A percentile compares a stretch with the other conserved stretches of the same genome.
Conservation (phyloP, 1,139 yeast species). For the Pichia sp. region DNA sequence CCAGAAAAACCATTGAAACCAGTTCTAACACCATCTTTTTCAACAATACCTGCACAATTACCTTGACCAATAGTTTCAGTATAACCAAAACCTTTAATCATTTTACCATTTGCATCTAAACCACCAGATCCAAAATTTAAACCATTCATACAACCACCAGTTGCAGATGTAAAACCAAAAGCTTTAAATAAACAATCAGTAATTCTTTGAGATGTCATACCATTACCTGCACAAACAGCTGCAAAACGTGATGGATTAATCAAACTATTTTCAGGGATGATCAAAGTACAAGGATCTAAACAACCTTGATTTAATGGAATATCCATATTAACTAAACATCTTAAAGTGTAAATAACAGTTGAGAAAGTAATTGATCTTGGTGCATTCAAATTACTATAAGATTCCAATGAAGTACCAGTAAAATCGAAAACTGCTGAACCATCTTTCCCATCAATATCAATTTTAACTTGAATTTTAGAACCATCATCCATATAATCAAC, state of each 20-base stretch:
- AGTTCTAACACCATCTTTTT: background rate
- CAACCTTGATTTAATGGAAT: slow-evolving; percentile 42
- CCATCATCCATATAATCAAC: slow-evolving; percentile 15
- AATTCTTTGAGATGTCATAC: slow-evolving; percentile 40
- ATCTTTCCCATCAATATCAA: slow-evolving; percentile 33
- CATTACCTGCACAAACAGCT: slow-evolving; percentile 43
- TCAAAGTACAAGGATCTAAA: slow-evolving; percentile 34
- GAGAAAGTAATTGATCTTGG: slow-evolving; percentile 37
- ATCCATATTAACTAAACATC: slow-evolving; percentile 37
- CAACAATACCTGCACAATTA: slow-evolving; percentile 7
- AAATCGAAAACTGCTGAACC: slow-evolving; percentile 47
- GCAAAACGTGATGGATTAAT: slow-evolving; percentile 36
- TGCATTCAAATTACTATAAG: slow-evolving; percentile 37
- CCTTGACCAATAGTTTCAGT: slow-evolving; percentile 33
- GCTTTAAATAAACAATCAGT: slow-evolving; percentile 38
- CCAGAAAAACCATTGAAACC: slow-evolving; percentile 30
- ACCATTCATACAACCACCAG: slow-evolving; percentile 38
- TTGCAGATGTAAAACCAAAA: slow-evolving; percentile 36
- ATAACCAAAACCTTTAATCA: slow-evolving; percentile 37
- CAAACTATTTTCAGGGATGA: slow-evolving; percentile 33
- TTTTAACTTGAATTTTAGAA: slow-evolving; percentile 35
- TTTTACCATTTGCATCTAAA: slow-evolving; percentile 22
- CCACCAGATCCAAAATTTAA: slow-evolving; percentile 40
- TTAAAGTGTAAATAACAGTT: slow-evolving; percentile 36
- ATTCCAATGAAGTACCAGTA: slow-evolving; percentile 40